phyloP scores from a whole-genome alignment of 768 basidiomycete species.

The Chalciporus pseudorubinellus region DNA sequence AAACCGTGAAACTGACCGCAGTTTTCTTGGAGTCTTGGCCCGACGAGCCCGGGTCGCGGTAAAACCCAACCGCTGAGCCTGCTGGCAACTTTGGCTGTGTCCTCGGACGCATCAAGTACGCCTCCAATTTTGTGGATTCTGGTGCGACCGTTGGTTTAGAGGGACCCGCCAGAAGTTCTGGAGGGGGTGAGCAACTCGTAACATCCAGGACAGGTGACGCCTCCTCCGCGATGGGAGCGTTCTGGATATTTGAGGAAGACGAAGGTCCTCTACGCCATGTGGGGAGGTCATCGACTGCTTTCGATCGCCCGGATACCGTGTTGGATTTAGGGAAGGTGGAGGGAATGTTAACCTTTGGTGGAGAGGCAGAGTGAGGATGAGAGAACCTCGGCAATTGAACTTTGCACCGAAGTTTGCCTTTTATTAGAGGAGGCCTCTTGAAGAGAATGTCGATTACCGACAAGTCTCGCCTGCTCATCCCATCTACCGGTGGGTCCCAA shows the following conservation, averaged over 20 bases:
- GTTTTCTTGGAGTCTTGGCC: conserved; percentile 43
- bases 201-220: conserved; percentile 41
- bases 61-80: conserved; percentile 71
- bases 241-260: conserved; percentile 16
- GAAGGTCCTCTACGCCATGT: conserved; percentile 40
- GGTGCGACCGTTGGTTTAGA: conserved; percentile 32
- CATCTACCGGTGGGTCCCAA: conserved; percentile 68
- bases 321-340: conserved; percentile 20
- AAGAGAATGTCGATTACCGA: conserved; percentile 68
- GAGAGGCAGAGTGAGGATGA: conserved; percentile 6
- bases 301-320: conserved; percentile 24
- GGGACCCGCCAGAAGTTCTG: conserved; percentile 36
- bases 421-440: conserved; percentile 37
- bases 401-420: conserved; percentile 33
- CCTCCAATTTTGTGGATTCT: conserved; percentile 30
- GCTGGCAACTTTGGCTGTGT: conserved; percentile 70
- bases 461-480: conserved; percentile 59
- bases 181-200: conserved; percentile 67
- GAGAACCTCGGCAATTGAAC: conserved; percentile 36
- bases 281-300: conserved; percentile 32
- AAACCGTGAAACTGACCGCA: conserved; percentile 72
- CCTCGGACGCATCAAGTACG: conserved; percentile 40
- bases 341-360: conserved; percentile 42
- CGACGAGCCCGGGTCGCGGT: conserved; percentile 58
- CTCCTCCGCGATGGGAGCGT: conserved; percentile 8